A percentile compares a stretch with the other conserved stretches of the same genome.
phyloP scores from a whole-genome alignment of 176 grass and related monocot genomes.

The Guadua angustifolia region DNA sequence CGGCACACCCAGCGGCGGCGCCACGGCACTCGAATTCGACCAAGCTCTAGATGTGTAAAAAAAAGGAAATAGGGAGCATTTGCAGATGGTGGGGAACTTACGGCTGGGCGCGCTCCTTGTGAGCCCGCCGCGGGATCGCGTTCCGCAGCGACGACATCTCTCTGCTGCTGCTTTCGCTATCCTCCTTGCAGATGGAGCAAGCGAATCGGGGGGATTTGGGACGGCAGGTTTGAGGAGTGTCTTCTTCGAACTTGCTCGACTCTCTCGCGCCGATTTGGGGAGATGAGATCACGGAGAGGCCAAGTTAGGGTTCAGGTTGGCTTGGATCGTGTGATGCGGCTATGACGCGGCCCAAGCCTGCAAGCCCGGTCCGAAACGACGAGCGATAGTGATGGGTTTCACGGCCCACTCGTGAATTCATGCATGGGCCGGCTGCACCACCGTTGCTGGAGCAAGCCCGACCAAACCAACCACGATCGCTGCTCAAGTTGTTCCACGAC shows the following conservation, averaged over 20 bases:
- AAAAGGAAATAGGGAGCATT: neutral
- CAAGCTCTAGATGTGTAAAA: neutral
- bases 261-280: neutral
- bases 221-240: too few species aligned
- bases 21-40: neutral
- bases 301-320: conserved; percentile 45
- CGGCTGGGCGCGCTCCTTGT: conserved; percentile 96
- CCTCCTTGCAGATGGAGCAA: neutral
- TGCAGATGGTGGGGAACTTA: conserved; percentile 42
- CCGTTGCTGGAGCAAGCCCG: too few species aligned
- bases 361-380: too few species aligned
- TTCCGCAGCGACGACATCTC: conserved; percentile 93
- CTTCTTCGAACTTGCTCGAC: neutral
- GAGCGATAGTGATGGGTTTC: neutral
- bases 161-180: neutral
- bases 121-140: conserved; percentile 73
- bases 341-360: neutral
- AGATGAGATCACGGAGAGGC: neutral
- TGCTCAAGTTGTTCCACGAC: too few species aligned
- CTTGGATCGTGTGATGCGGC: neutral
- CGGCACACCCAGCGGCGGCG: neutral
- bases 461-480: too few species aligned
- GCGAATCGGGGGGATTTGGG: neutral
- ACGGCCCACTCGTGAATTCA: neutral
- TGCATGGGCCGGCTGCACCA: too few species aligned